Evolutionary conservation across 1,284 basidiomycete genomes (phyloP), one percentile per base, ranked within the genome.

Genomic region (Volvariella surrecta): DNA sequence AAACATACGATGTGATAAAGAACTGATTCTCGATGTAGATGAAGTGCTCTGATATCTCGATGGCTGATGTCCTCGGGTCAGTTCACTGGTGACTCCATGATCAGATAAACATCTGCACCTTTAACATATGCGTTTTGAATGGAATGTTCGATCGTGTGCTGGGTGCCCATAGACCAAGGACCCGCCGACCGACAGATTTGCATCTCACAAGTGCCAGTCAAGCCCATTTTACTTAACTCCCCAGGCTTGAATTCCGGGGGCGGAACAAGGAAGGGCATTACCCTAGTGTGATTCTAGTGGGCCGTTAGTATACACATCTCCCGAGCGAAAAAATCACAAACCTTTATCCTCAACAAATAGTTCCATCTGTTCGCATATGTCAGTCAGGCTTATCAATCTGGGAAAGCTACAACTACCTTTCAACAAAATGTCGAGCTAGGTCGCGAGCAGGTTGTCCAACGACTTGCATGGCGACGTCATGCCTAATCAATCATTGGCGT

Each of bases 21-120:
- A 98, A 99, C 61, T 99, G 95, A 58, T 99, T 98, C 62, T 98
- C 93, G 48, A 93, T 91, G 63, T 93, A 92, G 17, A 93, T 86
- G 55, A 92, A 93, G 55, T 90, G 88, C 48, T 98, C 92, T 15
- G 92, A 96, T 58, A 91, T 72, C 61, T 97, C 86, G 46, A 99
- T 99, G 2, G 92, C 91, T 90, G 57, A 21, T 9, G 20, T 32
- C 35, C 35, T 46, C n/a, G n/a, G 40, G 34, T 47, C 20, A 52
- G 20, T 37, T 40, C 24, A 39, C 6, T 42, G 17, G 52, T 35
- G 45, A 32, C 48, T 39, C 35, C 37, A 47, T n/a, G 30, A 45
- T 15, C 28, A 20, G 31, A 11, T 17, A 18, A 2, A 28, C 15
- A 19, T 17, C 58, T 69, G 44, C 45, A 87, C 89, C 89, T 71